These are phyloP conservation scores for Fusarium virguliforme DNA, from an alignment of 2,329 filamentous ascomycete genomes.

Conservation along the genomic window DNA sequence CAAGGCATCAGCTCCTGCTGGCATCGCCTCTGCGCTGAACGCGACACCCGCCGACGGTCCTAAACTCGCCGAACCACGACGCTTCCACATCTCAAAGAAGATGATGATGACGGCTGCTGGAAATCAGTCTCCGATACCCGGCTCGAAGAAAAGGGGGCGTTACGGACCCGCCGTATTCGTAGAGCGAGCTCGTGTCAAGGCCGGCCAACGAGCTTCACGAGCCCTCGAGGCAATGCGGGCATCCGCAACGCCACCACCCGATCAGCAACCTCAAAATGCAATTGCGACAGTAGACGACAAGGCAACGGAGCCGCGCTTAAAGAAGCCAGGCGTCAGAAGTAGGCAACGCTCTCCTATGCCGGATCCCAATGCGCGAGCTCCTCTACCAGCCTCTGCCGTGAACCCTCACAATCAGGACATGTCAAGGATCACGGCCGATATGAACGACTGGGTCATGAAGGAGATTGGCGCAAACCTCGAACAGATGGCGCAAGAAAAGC, in stretches of 20 bases:
- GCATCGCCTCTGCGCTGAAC: conserved; percentile 30
- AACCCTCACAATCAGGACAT: conserved; percentile 61
- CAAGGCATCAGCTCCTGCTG: conserved; percentile 5
- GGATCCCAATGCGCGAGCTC: conserved; percentile 42
- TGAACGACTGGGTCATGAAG: conserved; percentile 73
- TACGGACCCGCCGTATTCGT: conserved; percentile 69
- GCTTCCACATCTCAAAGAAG: conserved; percentile 70
- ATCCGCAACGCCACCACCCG: conserved; percentile 16
- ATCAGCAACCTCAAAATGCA: conserved; percentile 15
- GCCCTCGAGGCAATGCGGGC: conserved; percentile 30
- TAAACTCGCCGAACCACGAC: conserved; percentile 60
- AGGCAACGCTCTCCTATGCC: conserved; percentile 47
- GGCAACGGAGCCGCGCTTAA: conserved; percentile 51
- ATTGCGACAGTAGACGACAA: conserved; percentile 27
- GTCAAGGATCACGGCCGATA: conserved; percentile 68
- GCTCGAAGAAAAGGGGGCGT: conserved; percentile 61
- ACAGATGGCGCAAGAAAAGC: conserved; percentile 62
- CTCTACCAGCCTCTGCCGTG: conserved; percentile 56
- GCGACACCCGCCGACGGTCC: conserved; percentile 24
- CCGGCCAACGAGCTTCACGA: conserved; percentile 45
- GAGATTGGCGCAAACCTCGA: conserved; percentile 71
- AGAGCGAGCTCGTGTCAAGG: conserved; percentile 65
- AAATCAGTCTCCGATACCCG: conserved; percentile 45
- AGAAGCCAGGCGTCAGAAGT: conserved; percentile 55
- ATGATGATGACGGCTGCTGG: conserved; percentile 56